Conservation (phyloP, 2,329 filamentous ascomycete genomes). For the Alternaria ventricosa region DNA sequence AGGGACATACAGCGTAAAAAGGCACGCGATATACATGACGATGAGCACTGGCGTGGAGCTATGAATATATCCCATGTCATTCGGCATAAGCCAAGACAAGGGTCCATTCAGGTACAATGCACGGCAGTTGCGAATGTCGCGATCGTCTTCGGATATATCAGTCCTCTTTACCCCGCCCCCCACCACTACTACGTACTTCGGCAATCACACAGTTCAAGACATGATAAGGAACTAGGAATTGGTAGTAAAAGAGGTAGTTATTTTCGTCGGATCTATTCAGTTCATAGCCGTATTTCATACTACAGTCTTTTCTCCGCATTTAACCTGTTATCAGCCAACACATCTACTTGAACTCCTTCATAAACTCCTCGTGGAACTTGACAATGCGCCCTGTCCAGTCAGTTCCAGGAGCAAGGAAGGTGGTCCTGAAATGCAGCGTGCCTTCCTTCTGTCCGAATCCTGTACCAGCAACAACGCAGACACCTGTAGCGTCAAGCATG, state of each 20-base stretch:
- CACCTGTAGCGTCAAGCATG: slow-evolving; percentile 89
- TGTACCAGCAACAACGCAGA: slow-evolving; percentile 90
- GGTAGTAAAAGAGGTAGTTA: background rate
- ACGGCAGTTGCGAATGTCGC: slow-evolving; percentile 12
- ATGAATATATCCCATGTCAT: slow-evolving; percentile 6
- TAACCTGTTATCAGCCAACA: too few species aligned
- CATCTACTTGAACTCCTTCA: slow-evolving; percentile 72
- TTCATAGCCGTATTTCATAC: background rate
- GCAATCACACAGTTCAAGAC: background rate
- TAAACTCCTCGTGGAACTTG: slow-evolving; percentile 90
- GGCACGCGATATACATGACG: background rate
- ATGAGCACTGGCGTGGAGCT: background rate
- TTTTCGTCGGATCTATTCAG: background rate
- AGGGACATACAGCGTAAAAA: background rate
- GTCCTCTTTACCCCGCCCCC: slow-evolving; percentile 4
- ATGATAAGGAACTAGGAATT: background rate
- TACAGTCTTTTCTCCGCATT: background rate
- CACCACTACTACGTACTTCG: background rate
- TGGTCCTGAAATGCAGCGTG: slow-evolving; percentile 93
- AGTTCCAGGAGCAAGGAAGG: slow-evolving; percentile 93
- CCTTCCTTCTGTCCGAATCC: slow-evolving; percentile 95
- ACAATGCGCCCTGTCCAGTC: slow-evolving; percentile 89
- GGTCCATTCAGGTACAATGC: slow-evolving; percentile 13
- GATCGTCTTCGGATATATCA: background rate
- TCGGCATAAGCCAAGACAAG: slow-evolving; percentile 4